Conservation (phyloP, 192 early-diverging fungal genomes). For the Helicostylum pulchrum region DNA sequence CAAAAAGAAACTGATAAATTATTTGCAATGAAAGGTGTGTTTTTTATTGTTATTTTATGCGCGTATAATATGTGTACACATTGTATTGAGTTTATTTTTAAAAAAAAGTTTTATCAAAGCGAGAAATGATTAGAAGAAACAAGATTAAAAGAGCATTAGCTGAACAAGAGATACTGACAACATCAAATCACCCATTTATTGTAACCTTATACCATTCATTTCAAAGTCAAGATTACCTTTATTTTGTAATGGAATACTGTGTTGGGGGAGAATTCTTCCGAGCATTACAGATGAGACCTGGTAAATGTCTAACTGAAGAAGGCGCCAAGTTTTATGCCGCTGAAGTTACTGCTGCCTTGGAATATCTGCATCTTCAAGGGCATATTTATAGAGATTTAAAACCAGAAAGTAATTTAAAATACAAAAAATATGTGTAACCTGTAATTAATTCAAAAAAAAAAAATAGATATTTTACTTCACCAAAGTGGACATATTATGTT, state of each 20-base stretch:
- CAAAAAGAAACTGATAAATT: slow-evolving; percentile 79
- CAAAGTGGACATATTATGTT: slow-evolving; percentile 98
- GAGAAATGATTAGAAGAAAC: slow-evolving; percentile 97
- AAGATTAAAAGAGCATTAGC: slow-evolving; percentile 97
- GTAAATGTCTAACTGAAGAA: slow-evolving; percentile 85
- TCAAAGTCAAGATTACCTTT: slow-evolving; percentile 81
- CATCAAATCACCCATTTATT: slow-evolving; percentile 89
- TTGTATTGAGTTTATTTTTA: not conserved
- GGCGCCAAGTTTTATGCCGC: slow-evolving; percentile 98
- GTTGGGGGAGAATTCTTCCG: slow-evolving; percentile 87
- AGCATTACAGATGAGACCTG: slow-evolving; percentile 84
- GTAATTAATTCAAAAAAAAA: not conserved
- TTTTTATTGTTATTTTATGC: not conserved
- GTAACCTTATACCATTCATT: slow-evolving; percentile 86
- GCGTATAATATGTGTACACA: too few species aligned
- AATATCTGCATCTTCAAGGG: slow-evolving; percentile 95
- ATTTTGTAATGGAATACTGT: slow-evolving; percentile 89
- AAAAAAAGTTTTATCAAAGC: slow-evolving; percentile 66
- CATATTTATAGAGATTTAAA: slow-evolving; percentile 98
- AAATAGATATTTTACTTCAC: slow-evolving; percentile 82
- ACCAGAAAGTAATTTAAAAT: slow-evolving; percentile 80
- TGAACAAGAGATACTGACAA: slow-evolving; percentile 79
- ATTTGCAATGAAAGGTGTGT: slow-evolving; percentile 93
- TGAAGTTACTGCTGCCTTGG: slow-evolving; percentile 92
- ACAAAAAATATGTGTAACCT: slow-evolving; percentile 11